These are phyloP conservation scores for Cryphonectria carpinicola DNA, from an alignment of 2,329 filamentous ascomycete species.

Conservation along the genomic window DNA sequence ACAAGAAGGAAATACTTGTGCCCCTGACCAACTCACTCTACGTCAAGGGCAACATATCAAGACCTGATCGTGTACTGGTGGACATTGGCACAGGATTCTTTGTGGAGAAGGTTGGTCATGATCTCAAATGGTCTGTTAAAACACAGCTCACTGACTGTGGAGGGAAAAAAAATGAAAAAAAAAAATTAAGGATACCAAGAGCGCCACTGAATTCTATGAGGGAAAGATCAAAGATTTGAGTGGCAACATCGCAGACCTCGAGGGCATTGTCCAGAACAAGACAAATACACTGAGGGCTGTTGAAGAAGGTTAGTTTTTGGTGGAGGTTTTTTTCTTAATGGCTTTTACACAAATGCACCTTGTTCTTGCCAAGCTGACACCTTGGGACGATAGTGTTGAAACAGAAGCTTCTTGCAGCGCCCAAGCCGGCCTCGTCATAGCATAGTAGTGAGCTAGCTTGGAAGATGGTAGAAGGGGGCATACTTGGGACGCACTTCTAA, in stretches of 20 bases:
- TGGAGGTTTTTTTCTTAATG: no score
- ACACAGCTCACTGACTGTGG: constrained; percentile 9
- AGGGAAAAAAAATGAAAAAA: not conserved
- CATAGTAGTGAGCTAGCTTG: not conserved
- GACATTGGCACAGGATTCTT: constrained; percentile 95
- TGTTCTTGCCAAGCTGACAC: constrained; percentile 10
- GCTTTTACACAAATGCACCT: not conserved
- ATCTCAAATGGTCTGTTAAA: not conserved
- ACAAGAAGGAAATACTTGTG: constrained; percentile 72
- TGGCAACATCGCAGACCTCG: constrained; percentile 59
- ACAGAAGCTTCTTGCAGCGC: constrained; percentile 42
- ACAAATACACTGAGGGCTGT: constrained; percentile 82
- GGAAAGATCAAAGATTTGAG: constrained; percentile 57
- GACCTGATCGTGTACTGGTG: constrained; percentile 78
- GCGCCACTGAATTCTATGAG: constrained; percentile 61
- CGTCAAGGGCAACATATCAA: constrained; percentile 79
- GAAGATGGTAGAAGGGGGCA: not conserved
- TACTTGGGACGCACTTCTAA: not conserved
- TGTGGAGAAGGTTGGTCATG: constrained; percentile 77
- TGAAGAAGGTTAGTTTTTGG: constrained; percentile 72
- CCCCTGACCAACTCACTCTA: constrained; percentile 94
- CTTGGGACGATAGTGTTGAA: constrained; percentile 40
- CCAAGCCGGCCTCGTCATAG: constrained; percentile 27
- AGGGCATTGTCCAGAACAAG: constrained; percentile 68
- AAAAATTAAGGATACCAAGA: constrained; percentile 51